Percentiles rank a stretch among this genome's conserved stretches.
Evolutionary conservation across 2,329 filamentous ascomycete species (phyloP).

Genomic region (Epichloe gansuensis): DNA sequence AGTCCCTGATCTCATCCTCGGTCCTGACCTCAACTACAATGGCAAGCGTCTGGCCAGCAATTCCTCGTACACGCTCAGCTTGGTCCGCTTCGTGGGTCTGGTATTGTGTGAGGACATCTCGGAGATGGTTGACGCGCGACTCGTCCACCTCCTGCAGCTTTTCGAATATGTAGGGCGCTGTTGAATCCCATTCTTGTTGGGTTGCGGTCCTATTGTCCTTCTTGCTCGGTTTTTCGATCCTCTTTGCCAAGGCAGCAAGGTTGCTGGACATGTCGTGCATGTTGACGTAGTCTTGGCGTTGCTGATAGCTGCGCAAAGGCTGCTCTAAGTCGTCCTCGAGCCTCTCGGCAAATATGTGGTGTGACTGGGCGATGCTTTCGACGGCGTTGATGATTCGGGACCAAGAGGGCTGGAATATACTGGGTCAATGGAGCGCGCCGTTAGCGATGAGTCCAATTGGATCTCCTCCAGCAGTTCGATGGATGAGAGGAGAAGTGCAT

Average conservation of each 20-base stretch:
- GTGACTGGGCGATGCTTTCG: conserved; percentile 69
- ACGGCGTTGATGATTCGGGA: conserved; percentile 70
- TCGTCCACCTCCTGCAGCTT: conserved; percentile 85
- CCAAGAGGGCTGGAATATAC: conserved; percentile 86
- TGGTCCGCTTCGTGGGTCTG: conserved; percentile 87
- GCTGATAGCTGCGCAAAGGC: conserved; percentile 64
- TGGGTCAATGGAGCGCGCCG: conserved; percentile 24
- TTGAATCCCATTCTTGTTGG: conserved; percentile 80
- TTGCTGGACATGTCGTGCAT: conserved; percentile 75
- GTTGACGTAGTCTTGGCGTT: conserved; percentile 63
- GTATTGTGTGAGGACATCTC: conserved; percentile 82
- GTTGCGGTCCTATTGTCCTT: conserved; percentile 72
- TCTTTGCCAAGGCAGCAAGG: conserved; percentile 65
- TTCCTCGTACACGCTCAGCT: conserved; percentile 60
- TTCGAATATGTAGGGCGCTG: conserved; percentile 91
- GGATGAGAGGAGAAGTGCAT: neutral
- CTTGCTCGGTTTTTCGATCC: conserved; percentile 71
- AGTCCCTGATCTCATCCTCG: conserved; percentile 71
- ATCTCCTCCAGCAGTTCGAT: neutral
- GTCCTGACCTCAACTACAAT: conserved; percentile 78
- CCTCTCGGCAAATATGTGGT: conserved; percentile 65
- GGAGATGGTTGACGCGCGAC: conserved; percentile 73
- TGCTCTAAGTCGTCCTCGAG: conserved; percentile 82
- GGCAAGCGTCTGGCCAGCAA: conserved; percentile 69
- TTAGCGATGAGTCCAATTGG: conserved; percentile 3